Evolutionary conservation across 129 eudicot genomes (phyloP), one percentile per base, ranked within the genome.

Genomic region (Flaveria brownii): DNA sequence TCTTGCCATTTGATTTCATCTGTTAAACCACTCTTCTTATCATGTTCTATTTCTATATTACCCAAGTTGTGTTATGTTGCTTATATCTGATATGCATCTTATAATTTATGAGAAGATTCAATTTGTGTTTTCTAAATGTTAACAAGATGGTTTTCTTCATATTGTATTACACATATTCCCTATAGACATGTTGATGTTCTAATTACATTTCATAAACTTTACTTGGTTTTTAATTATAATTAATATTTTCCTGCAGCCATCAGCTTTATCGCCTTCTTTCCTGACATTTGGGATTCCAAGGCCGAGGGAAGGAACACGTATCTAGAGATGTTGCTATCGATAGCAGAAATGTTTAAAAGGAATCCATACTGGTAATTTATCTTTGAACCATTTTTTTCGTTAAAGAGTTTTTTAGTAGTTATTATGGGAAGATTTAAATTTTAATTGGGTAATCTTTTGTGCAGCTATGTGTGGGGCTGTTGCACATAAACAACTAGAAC

Each of bases 291-390:
- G 92, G 98, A 93, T 82, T 84, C 97, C 67, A 93, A 88, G 82
- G 98, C 98, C 1, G 93, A 88, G 69, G 96, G 98, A 72, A 88
- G 98, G 87, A 93, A 93, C 75, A 93, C 90, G 85, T 93, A 93
- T 84, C 81, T 93, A 18, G 89, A 93, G 78, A 82, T 82, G 51
- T 43, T 88, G 59, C 56, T 93, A 72, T 90, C 98, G 33, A 87
- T 85, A 78, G 97, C 97, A 10, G 97, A 93, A 74, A 93, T 90
- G 72, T 93, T 93, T 81, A 87, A 81, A 75, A 90, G 84, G 81
- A 88, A 80, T 43, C 97, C 98, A 26, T 93, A 93, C 85, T 88
- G 98, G 97, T 83, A 84, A 81, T 82, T 25, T 43, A 25, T 42
- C 66, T 8, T 7, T 33, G 11, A 3, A 54, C 46, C 25, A 64